A percentile compares a stretch with the other conserved stretches of the same genome.
Conservation (phyloP, 2,329 filamentous ascomycete genomes). For the Botryosphaeria dothidea region DNA sequence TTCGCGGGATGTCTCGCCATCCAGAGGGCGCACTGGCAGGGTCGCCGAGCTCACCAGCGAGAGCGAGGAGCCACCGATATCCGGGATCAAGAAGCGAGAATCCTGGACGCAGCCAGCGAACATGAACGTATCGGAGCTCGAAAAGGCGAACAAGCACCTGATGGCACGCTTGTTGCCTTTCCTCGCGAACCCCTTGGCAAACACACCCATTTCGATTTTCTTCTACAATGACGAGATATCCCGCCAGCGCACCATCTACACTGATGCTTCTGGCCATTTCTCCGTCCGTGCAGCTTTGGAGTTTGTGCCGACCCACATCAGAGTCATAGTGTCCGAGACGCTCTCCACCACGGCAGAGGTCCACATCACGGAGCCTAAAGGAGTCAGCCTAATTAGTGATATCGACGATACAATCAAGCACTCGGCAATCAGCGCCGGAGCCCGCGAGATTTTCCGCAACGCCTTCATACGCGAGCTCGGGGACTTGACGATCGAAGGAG, state of each 20-base stretch:
- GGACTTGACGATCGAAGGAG: slow-evolving; percentile 82
- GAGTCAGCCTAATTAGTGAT: slow-evolving; percentile 92
- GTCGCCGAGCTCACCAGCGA: slow-evolving; percentile 4
- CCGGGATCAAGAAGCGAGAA: slow-evolving; percentile 47
- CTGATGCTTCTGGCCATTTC: slow-evolving; percentile 90
- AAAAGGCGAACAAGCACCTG: slow-evolving; percentile 79
- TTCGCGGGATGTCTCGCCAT: slow-evolving; percentile 31
- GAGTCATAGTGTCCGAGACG: slow-evolving; percentile 82
- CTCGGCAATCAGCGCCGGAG: slow-evolving; percentile 83
- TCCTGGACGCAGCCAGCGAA: slow-evolving; percentile 57
- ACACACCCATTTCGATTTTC: slow-evolving; percentile 83
- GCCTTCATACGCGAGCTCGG: slow-evolving; percentile 85
- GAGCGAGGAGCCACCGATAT: slow-evolving; percentile 27
- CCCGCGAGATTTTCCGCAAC: slow-evolving; percentile 93
- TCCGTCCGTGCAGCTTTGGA: slow-evolving; percentile 75
- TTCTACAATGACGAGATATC: slow-evolving; percentile 88
- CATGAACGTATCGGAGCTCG: slow-evolving; percentile 74
- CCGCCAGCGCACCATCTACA: slow-evolving; percentile 79
- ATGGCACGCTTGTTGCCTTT: slow-evolving; percentile 89
- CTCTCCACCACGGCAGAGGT: slow-evolving; percentile 81
- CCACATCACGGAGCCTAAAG: slow-evolving; percentile 71
- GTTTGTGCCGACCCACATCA: slow-evolving; percentile 86
- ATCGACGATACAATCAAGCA: slow-evolving; percentile 98
- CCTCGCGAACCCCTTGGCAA: slow-evolving; percentile 77
- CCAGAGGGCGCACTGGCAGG: slow-evolving; percentile 23